Percentiles rank a stretch among this genome's conserved stretches.
phyloP scores from a whole-genome alignment of 2,329 filamentous ascomycete species.

The Paraphaeosphaeria sporulosa region DNA sequence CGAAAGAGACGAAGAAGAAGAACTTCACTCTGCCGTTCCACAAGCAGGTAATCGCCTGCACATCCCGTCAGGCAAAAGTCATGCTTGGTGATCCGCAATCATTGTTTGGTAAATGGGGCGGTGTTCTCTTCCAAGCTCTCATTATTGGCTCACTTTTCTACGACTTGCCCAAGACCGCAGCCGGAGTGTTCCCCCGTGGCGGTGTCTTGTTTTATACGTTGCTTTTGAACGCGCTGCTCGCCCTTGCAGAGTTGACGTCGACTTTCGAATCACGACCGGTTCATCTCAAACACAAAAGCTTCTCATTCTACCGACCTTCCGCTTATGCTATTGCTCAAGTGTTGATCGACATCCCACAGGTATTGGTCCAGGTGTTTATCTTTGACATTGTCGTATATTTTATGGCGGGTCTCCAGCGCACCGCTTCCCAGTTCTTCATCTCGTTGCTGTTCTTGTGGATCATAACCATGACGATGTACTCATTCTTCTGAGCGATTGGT shows the following conservation, averaged over 20 bases:
- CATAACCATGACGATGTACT: conserved; percentile 54
- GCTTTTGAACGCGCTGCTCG: conserved; percentile 69
- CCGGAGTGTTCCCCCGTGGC: conserved; percentile 66
- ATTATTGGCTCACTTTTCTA: conserved; percentile 59
- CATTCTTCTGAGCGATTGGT: conserved; percentile 50
- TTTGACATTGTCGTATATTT: conserved; percentile 70
- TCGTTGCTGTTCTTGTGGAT: conserved; percentile 69
- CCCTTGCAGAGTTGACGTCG: conserved; percentile 66
- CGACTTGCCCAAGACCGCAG: conserved; percentile 60
- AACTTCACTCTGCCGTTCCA: conserved; percentile 51
- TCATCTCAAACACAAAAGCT: conserved; percentile 73
- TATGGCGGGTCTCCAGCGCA: conserved; percentile 64
- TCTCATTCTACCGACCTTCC: conserved; percentile 71
- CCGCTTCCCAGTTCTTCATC: conserved; percentile 69
- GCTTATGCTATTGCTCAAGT: conserved; percentile 67
- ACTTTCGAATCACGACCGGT: conserved; percentile 71
- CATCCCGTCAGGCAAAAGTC: conserved; percentile 55
- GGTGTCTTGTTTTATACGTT: conserved; percentile 69
- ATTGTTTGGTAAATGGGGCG: conserved; percentile 60
- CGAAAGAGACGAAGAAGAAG: conserved; percentile 51
- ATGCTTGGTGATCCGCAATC: conserved; percentile 63
- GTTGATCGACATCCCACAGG: conserved; percentile 64
- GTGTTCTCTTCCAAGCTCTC: conserved; percentile 52
- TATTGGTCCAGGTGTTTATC: conserved; percentile 64
- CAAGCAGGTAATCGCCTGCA: conserved; percentile 51